Conservation (phyloP, 768 basidiomycete genomes). For the Lyophyllum atratum region DNA sequence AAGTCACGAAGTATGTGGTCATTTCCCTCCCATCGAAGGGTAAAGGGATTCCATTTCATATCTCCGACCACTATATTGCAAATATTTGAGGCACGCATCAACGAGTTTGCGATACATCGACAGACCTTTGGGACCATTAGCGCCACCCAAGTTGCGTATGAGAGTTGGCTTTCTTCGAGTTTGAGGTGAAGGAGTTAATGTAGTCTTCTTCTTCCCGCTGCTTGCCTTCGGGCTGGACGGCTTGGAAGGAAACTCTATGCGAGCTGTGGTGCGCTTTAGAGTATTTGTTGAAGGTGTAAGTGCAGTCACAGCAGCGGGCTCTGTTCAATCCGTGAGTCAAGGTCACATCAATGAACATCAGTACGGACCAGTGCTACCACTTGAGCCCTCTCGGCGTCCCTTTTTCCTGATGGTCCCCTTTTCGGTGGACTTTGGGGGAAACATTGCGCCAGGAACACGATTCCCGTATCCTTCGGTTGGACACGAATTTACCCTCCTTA, state of each 20-base stretch:
- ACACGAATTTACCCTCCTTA: constrained; percentile 76
- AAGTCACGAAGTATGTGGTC: constrained; percentile 91
- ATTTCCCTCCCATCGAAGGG: constrained; percentile 96
- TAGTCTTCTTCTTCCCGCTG: constrained; percentile 52
- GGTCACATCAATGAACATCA: neutral
- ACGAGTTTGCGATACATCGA: constrained; percentile 3
- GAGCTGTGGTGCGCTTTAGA: constrained; percentile 56
- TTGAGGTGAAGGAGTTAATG: constrained; percentile 43
- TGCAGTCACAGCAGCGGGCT: constrained; percentile 26
- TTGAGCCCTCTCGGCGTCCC: constrained; percentile 47
- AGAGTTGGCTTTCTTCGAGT: constrained; percentile 81
- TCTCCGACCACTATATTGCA: constrained; percentile 78
- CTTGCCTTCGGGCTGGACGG: constrained; percentile 28
- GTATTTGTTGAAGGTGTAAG: constrained; percentile 49
- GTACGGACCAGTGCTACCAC: constrained; percentile 43
- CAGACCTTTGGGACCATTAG: constrained; percentile 72
- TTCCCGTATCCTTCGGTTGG: constrained; percentile 70
- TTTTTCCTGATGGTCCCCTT: constrained; percentile 64
- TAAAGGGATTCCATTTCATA: constrained; percentile 95
- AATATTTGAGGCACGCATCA: neutral
- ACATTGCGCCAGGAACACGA: constrained; percentile 59
- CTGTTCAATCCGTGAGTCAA: neutral
- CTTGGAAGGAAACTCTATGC: constrained; percentile 53
- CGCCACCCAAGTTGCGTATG: constrained; percentile 80
- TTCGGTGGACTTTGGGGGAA: constrained; percentile 44